Evolutionary conservation across 1,284 basidiomycete species (phyloP).

Genomic region (Trichosporon ovoides): DNA sequence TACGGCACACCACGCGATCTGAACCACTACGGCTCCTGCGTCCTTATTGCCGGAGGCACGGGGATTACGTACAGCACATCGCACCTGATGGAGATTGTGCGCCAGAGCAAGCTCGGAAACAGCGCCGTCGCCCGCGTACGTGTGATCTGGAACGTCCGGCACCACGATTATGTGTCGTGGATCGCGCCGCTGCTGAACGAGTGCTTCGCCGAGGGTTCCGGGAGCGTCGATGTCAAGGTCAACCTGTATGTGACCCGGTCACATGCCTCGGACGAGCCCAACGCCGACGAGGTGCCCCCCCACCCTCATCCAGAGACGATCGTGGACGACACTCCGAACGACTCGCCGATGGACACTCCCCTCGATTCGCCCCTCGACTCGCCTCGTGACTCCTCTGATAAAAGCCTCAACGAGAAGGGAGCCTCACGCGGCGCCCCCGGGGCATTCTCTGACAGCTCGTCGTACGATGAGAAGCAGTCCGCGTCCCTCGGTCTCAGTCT

Average conservation of each 20-base stretch:
- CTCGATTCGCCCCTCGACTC: neutral
- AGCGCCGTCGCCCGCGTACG: constrained; percentile 27
- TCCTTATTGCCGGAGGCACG: constrained; percentile 33
- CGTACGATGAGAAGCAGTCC: constrained; percentile 6
- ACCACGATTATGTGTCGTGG: constrained; percentile 17
- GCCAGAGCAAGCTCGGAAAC: constrained; percentile 25
- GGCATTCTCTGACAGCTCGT: neutral
- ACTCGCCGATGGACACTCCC: constrained; percentile 5
- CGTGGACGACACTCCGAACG: neutral
- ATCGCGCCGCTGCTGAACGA: constrained; percentile 20
- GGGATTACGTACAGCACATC: constrained; percentile 40
- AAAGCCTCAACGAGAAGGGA: constrained; percentile 2
- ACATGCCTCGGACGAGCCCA: constrained; percentile 9
- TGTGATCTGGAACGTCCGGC: constrained; percentile 37
- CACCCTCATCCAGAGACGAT: neutral
- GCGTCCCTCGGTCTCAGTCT: neutral
- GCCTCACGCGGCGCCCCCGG: neutral
- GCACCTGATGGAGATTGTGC: constrained; percentile 31
- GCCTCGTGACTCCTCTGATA: constrained; percentile 2
- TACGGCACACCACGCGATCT: constrained; percentile 32
- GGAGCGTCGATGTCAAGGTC: constrained; percentile 14
- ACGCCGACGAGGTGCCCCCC: neutral
- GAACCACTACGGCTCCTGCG: constrained; percentile 12
- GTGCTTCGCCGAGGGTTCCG: constrained; percentile 11
- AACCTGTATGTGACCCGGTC: constrained; percentile 24